Conservation (phyloP, 148 eudicot species). For the Heliosperma pusillum region DNA sequence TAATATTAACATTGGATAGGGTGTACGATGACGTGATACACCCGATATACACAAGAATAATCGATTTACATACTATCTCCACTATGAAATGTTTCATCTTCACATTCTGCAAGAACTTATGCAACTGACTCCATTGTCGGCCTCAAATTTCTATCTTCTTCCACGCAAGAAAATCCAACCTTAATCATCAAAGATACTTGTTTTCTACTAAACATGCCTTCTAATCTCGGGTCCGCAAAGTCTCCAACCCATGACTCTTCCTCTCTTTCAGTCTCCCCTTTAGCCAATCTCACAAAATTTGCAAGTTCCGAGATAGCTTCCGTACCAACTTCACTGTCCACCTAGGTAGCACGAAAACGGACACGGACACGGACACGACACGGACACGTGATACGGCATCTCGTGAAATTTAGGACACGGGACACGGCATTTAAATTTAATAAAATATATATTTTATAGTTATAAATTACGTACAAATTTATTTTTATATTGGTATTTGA, state of each 20-base stretch:
- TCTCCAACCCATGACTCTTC: constrained; percentile 41
- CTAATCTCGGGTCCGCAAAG: constrained; percentile 44
- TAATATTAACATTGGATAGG: too few species aligned
- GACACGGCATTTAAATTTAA: too few species aligned
- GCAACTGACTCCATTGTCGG: constrained; percentile 57
- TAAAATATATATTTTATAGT: too few species aligned
- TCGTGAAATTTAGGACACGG: too few species aligned
- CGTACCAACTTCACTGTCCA: constrained; percentile 10
- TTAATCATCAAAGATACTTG: constrained; percentile 44
- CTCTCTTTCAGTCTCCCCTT: constrained; percentile 21
- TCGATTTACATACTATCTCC: background rate
- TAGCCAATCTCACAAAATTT: constrained; percentile 34
- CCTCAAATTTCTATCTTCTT: constrained; percentile 52
- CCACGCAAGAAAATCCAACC: constrained; percentile 42
- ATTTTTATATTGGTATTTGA: too few species aligned
- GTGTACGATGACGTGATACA: too few species aligned
- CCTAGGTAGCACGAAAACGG: too few species aligned
- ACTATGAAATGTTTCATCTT: constrained; percentile 21
- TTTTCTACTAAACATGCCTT: constrained; percentile 36
- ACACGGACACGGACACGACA: too few species aligned
- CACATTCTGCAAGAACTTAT: constrained; percentile 42
- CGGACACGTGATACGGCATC: too few species aligned
- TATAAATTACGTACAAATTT: too few species aligned
- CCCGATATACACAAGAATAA: too few species aligned
- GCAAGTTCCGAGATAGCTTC: constrained; percentile 31